Evolutionary conservation across 768 basidiomycete genomes (phyloP), one percentile per base, ranked within the genome.

Genomic region (Suillus variegatus): DNA sequence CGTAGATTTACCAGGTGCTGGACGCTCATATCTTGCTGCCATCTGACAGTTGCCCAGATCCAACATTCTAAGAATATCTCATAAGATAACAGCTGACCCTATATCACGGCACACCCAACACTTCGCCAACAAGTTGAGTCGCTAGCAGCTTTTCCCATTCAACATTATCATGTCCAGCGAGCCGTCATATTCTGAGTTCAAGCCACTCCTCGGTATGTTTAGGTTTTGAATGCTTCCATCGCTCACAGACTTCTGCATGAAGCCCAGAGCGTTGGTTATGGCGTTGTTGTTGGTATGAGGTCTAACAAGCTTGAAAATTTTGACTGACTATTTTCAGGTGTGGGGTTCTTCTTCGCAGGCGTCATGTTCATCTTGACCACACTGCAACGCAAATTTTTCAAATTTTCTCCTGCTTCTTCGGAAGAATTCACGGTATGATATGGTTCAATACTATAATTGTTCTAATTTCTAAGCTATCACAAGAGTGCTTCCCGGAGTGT

Each of bases 291-390:
- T 60, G 82, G 82, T 82, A 62, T 32, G 78, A 66, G 5, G 14
- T 62, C 41, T 41, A 28, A 52, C n/a, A 16, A 18, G 36, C 38
- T 57, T 10, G 18, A 46, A 16, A 46, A 13, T 13, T 20, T 43
- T 41, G 54, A 20, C 35, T 57, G 32, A 66, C 38, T 10, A 9
- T 64, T 28, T 54, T 38, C 44, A 82, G 82, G 84, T 44, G 81
- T 84, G 52, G 84, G 83, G 0, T 83, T 84, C 71, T 83, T 84
- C 74, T 84, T 85, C 61, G 82, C 83, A 0, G 74, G 78, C 38
- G 51, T 85, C 51, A 84, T 83, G 83, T 72, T 84, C 6, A 68
- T 80, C 32, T 71, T 84, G 65, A 84, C 84, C 1, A 70, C 73
- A 20, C 71, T 85, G 6, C 84, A 84, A 80, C 70, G 77, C 14